A percentile compares a stretch with the other conserved stretches of the same genome.
phyloP scores from a whole-genome alignment of 208 protist genomes.

The Trypanosoma cruzi region DNA sequence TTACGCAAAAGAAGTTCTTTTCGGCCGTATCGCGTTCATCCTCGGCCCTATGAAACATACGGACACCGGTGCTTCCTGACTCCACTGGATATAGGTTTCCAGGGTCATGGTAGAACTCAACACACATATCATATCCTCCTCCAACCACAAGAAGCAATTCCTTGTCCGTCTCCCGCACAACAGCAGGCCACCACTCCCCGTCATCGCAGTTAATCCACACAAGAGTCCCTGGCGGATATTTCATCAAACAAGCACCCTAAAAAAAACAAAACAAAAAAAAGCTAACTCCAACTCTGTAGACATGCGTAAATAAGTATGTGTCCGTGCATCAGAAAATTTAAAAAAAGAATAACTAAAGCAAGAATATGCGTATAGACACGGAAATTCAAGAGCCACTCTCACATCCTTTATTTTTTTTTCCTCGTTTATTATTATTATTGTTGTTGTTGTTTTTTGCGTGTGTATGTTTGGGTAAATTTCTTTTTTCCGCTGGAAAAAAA shows the following conservation, averaged over 20 bases:
- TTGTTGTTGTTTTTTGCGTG: neutral
- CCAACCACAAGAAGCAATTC: constrained; percentile 12
- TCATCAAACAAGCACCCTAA: constrained; percentile 29
- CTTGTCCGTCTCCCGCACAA: constrained; percentile 26
- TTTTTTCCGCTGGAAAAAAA: neutral
- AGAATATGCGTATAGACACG: neutral
- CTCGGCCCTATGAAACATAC: constrained; percentile 39
- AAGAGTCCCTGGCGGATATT: constrained; percentile 39
- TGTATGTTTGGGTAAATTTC: neutral
- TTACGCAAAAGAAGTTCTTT: constrained; percentile 36
- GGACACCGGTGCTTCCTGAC: constrained; percentile 36
- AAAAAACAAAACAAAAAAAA: constrained; percentile 25
- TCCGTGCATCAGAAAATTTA: neutral
- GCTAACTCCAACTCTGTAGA: constrained; percentile 15
- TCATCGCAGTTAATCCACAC: constrained; percentile 87
- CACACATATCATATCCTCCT: constrained; percentile 53
- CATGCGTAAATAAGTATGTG: constrained; percentile 8
- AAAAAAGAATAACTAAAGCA: neutral
- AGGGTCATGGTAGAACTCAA: constrained; percentile 78
- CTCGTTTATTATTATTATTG: neutral
- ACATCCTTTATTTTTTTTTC: neutral
- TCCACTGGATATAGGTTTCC: constrained; percentile 62
- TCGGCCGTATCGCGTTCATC: constrained; percentile 42
- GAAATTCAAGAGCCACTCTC: neutral
- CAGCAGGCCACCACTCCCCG: constrained; percentile 82